Evolutionary conservation across 345 rosid genomes (phyloP).

Genomic region (Salix suchowensis): DNA sequence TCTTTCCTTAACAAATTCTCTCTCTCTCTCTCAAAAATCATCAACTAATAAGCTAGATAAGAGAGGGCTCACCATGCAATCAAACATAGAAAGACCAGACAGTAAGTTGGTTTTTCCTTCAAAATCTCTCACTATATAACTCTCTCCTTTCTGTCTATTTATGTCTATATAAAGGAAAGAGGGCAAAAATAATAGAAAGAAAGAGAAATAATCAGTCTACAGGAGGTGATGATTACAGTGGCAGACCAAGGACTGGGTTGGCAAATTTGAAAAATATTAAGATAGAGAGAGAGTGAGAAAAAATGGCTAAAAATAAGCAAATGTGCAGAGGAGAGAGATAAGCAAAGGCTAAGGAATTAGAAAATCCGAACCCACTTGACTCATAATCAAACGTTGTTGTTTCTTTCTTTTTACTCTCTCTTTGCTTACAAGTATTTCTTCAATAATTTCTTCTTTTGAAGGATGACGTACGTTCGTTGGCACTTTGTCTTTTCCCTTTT

Average conservation of each 20-base stretch:
- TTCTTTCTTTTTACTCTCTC: neutral
- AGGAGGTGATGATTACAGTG: slow-evolving; percentile 62
- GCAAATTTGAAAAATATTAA: slow-evolving; percentile 4
- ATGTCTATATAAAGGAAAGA: slow-evolving; percentile 25
- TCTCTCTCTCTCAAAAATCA: slow-evolving; percentile 19
- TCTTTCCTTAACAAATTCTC: neutral
- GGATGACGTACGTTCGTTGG: slow-evolving; percentile 23
- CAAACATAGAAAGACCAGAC: slow-evolving; percentile 26
- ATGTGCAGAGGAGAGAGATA: neutral
- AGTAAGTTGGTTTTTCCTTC: slow-evolving; percentile 23
- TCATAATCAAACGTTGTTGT: slow-evolving; percentile 1
- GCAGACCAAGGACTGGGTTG: slow-evolving; percentile 40
- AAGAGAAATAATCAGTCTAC: slow-evolving; percentile 21
- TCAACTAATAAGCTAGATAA: neutral
- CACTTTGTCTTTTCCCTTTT: slow-evolving; percentile 41
- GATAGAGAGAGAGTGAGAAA: slow-evolving; percentile 23
- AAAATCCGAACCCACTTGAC: slow-evolving; percentile 15
- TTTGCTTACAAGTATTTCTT: neutral
- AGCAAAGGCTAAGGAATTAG: neutral
- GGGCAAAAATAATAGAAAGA: slow-evolving; percentile 3
- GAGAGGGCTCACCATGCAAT: slow-evolving; percentile 28
- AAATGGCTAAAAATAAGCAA: neutral
- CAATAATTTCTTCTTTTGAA: slow-evolving; percentile 24
- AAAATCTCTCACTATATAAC: slow-evolving; percentile 21
- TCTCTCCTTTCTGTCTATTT: slow-evolving; percentile 29